Evolutionary conservation across 768 basidiomycete genomes (phyloP).

Genomic region (Hypholoma fasciculare): DNA sequence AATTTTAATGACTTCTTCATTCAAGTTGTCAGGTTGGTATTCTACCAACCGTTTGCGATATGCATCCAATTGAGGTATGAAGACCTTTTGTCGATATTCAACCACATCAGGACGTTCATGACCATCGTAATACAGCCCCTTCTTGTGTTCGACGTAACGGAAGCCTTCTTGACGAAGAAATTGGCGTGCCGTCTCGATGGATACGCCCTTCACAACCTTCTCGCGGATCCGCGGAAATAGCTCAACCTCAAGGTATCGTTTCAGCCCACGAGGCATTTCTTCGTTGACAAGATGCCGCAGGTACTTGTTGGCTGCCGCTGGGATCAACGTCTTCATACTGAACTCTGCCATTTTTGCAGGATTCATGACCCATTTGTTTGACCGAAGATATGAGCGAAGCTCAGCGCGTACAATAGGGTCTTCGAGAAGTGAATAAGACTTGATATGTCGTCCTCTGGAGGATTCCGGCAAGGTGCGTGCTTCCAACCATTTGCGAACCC

Average conservation of each 20-base stretch:
- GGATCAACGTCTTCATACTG: conserved; percentile 22
- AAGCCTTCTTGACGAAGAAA: conserved; percentile 31
- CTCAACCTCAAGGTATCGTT: conserved; percentile 31
- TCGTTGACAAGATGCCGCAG: conserved; percentile 22
- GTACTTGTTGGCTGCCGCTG: conserved; percentile 27
- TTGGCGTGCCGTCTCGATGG: conserved; percentile 28
- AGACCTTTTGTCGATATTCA: conserved; percentile 28
- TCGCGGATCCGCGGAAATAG: conserved; percentile 30
- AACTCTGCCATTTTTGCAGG: conserved; percentile 30
- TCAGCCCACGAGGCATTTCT: conserved; percentile 35
- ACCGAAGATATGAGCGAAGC: conserved; percentile 26
- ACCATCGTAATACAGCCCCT: conserved; percentile 37
- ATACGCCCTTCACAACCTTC: conserved; percentile 29
- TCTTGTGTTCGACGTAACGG: conserved; percentile 24
- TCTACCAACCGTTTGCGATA: conserved; percentile 17
- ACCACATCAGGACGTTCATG: conserved; percentile 35
- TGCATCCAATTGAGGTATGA: conserved; percentile 27
- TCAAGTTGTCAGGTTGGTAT: neutral
- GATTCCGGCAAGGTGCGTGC: conserved; percentile 24
- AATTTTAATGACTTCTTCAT: conserved; percentile 8
- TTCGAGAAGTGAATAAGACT: conserved; percentile 25
- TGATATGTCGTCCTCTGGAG: conserved; percentile 23
- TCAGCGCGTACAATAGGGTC: conserved; percentile 28
- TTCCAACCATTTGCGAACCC: conserved; percentile 25
- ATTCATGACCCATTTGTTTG: conserved; percentile 36